Evolutionary conservation across 2,329 filamentous ascomycete species (phyloP), one percentile per base, ranked within the genome.

Genomic region (Aspergillus latus): DNA sequence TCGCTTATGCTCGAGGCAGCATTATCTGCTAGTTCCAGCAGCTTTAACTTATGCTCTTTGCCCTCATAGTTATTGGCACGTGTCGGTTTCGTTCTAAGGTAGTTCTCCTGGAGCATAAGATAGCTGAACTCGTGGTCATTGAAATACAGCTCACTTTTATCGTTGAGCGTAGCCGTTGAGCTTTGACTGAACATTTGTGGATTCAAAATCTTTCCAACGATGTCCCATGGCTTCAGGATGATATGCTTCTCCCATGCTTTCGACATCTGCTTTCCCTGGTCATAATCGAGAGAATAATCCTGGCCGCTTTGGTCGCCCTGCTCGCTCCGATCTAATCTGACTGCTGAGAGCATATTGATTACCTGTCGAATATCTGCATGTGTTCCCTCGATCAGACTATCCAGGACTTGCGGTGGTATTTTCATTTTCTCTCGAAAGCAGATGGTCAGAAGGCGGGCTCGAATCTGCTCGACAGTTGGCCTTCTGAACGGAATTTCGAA

Each of bases 181-280:
- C 87, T 85, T 4, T 87, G 83, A 26, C 89, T 83, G 74, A 97
- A 99, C 74, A 97, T 85, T 37, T 91, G 90, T 3, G 91, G 88
- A 28, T 85, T 90, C 5, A 99, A 84, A 70, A 99, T 91, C 77
- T 97, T 97, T 70, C 89, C 84, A 60, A 90, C 92, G 67, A 99
- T 99, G 69, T 99, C 94, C 94, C 94, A 99, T 0, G 94, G 94
- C 75, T 97, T 97, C 54, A 99, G 79, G 11, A 99, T 85, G 37
- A 97, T 87, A 70, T 97, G 92, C 76, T 99, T 99, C 78, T 99
- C 90, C 94, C 94, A 99, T 1, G 91, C 88, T 76, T 97, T 97
- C 5, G 91, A 91, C 93, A 99, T 97, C 53, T 88, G 82, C 74
- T 96, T 96, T 68, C 90, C 87, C 69, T 95, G 82, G 66, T 95